Conservation (phyloP, 768 basidiomycete species). For the Suillus subluteus region DNA sequence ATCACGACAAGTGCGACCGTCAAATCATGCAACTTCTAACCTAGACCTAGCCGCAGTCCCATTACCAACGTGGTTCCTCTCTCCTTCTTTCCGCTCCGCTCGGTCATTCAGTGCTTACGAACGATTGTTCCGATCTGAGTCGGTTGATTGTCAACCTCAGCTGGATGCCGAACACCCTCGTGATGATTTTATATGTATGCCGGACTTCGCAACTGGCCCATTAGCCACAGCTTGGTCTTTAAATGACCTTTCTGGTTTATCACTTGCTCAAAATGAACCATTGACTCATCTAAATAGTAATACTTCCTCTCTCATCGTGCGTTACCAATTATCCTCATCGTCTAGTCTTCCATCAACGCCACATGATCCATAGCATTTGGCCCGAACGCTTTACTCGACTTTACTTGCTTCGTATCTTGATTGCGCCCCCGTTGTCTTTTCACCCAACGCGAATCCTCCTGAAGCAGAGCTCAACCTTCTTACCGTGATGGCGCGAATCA, state of each 20-base stretch:
- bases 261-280: conserved; percentile 19
- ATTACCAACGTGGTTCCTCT: conserved; percentile 66
- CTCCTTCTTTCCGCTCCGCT: conserved; percentile 55
- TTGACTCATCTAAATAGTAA: conserved; percentile 20
- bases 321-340: conserved; percentile 22
- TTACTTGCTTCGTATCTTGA: conserved; percentile 87
- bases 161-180: conserved; percentile 23
- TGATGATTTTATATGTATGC: conserved; percentile 36
- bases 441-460: conserved; percentile 59
- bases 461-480: conserved; percentile 67
- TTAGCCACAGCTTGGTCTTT: conserved; percentile 35
- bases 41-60: conserved; percentile 18
- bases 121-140: conserved; percentile 40
- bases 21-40: conserved; percentile 20
- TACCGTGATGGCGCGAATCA: conserved; percentile 58
- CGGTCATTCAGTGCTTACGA: conserved; percentile 61
- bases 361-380: conserved; percentile 56
- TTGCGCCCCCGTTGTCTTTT: conserved; percentile 80
- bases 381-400: conserved; percentile 74
- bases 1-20: conserved; percentile 23
- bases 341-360: conserved; percentile 13
- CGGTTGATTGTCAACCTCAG: conserved; percentile 25
- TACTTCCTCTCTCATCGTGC: conserved; percentile 30
- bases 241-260: conserved; percentile 34
- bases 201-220: conserved; percentile 20